Percentiles rank a stretch among this genome's conserved stretches.
phyloP scores from a whole-genome alignment of 2,329 filamentous ascomycete species.

The Arachnopeziza araneosa region DNA sequence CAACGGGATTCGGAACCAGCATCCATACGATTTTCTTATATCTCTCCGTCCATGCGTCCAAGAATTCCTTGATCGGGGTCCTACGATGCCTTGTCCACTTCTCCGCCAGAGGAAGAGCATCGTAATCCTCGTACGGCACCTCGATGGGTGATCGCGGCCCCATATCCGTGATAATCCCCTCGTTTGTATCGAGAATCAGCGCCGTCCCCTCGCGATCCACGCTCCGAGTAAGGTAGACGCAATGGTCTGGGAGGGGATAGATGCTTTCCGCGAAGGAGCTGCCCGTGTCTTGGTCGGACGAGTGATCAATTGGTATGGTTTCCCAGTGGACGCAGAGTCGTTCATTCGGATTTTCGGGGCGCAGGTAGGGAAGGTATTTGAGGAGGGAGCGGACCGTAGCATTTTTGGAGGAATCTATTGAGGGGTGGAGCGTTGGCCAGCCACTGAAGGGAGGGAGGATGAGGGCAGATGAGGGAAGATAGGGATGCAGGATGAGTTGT shows the following conservation, averaged over 20 bases:
- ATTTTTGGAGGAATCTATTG: no score
- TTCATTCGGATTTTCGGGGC: no score
- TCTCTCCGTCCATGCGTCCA: not conserved
- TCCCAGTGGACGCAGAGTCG: no score
- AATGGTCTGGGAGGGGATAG: slow-evolving; percentile 1
- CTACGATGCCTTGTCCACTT: not conserved
- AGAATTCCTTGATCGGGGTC: slow-evolving; percentile 1
- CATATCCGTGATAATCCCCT: not conserved
- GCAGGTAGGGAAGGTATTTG: no score
- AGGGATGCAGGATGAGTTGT: no score
- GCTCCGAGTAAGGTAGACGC: not conserved
- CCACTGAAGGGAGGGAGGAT: no score
- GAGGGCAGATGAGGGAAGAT: no score
- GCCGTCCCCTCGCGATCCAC: not conserved
- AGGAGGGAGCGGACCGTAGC: no score
- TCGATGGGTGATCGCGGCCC: no score
- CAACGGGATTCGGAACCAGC: slow-evolving; percentile 2
- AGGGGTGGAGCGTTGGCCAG: no score
- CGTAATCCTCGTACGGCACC: slow-evolving; percentile 1
- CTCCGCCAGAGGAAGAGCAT: slow-evolving; percentile 1
- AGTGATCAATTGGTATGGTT: not conserved
- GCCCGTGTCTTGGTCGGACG: not conserved
- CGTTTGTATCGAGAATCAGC: slow-evolving; percentile 1
- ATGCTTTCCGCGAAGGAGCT: not conserved
- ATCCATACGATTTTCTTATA: slow-evolving; percentile 3